phyloP scores from a whole-genome alignment of 495 filamentous ascomycete genomes.

The Penicillium cinerascens region DNA sequence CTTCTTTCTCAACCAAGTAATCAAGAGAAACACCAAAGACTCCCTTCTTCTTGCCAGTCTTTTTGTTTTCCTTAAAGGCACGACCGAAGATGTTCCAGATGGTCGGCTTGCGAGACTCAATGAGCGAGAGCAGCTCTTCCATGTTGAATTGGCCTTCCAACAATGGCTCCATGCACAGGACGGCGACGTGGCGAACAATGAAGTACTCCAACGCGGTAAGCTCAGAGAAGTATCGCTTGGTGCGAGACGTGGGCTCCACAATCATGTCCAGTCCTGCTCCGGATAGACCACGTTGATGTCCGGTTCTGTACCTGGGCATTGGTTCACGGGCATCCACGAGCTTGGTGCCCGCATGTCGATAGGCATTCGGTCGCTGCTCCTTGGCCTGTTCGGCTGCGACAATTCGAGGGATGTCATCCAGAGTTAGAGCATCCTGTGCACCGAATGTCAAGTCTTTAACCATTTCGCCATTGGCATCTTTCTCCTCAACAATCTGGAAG shows the following conservation, averaged over 20 bases:
- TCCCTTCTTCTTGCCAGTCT: conserved; percentile 84
- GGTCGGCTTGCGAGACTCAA: conserved; percentile 87
- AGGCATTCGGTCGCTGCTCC: conserved; percentile 84
- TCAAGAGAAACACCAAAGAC: conserved; percentile 85
- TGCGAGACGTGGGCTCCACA: conserved; percentile 33
- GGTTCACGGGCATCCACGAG: conserved; percentile 59
- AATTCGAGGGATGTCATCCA: conserved; percentile 97
- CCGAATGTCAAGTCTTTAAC: conserved; percentile 76
- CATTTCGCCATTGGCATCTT: conserved; percentile 68
- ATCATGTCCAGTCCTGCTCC: conserved; percentile 53
- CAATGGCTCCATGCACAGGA: conserved; percentile 91
- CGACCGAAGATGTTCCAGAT: conserved; percentile 99
- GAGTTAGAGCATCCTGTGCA: conserved; percentile 83
- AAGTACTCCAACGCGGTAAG: conserved; percentile 95
- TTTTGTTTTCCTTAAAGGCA: conserved; percentile 82
- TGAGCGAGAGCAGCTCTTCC: conserved; percentile 91
- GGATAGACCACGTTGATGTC: conserved; percentile 77
- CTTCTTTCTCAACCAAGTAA: conserved; percentile 83
- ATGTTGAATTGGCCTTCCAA: conserved; percentile 85
- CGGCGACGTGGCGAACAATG: conserved; percentile 91
- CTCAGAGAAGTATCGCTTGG: conserved; percentile 91
- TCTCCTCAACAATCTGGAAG: conserved; percentile 85
- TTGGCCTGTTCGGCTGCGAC: conserved; percentile 92
- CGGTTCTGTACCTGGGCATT: conserved; percentile 65
- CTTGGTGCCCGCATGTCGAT: conserved; percentile 69